Evolutionary conservation across 306 rosid species (phyloP).

Genomic region (Rosa rugosa): DNA sequence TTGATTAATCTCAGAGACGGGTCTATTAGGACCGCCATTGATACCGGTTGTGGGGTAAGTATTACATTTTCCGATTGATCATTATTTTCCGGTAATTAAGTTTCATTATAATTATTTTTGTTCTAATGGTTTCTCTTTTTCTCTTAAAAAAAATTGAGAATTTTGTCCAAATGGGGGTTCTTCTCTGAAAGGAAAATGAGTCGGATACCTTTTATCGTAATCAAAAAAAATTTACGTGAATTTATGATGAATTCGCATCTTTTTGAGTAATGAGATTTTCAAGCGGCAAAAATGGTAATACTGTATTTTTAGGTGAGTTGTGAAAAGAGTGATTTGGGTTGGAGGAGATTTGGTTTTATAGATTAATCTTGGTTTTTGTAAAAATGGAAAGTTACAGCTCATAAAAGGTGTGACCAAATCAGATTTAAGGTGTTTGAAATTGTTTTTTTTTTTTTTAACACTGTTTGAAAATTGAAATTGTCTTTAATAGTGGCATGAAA

Average conservation of each 20-base stretch:
- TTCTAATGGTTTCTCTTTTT: too few relatives aligned
- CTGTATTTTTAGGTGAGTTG: not conserved
- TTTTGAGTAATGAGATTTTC: not conserved
- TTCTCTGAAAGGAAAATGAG: too few relatives aligned
- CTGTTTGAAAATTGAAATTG: too few relatives aligned
- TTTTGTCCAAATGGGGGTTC: too few relatives aligned
- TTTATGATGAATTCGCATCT: not conserved
- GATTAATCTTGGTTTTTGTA: not conserved
- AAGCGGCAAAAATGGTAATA: not conserved
- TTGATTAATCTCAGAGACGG: constrained; percentile 69
- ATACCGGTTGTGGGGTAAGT: constrained; percentile 98
- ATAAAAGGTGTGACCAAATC: not conserved
- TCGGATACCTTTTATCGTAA: too few relatives aligned
- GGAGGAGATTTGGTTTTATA: not conserved
- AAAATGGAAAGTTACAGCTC: not conserved
- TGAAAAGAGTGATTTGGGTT: not conserved
- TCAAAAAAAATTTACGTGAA: not conserved
- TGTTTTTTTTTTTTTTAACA: too few relatives aligned
- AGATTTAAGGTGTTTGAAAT: not conserved
- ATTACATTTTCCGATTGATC: not conserved
- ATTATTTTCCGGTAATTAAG: not conserved
- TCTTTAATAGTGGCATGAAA: not conserved
- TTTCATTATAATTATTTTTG: not conserved
- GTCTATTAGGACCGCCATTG: constrained; percentile 85
- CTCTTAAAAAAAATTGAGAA: too few relatives aligned